Base-by-base conservation (phyloP, 2,329 filamentous ascomycete species). In the Phaeosphaeriaceae sp. region DNA sequence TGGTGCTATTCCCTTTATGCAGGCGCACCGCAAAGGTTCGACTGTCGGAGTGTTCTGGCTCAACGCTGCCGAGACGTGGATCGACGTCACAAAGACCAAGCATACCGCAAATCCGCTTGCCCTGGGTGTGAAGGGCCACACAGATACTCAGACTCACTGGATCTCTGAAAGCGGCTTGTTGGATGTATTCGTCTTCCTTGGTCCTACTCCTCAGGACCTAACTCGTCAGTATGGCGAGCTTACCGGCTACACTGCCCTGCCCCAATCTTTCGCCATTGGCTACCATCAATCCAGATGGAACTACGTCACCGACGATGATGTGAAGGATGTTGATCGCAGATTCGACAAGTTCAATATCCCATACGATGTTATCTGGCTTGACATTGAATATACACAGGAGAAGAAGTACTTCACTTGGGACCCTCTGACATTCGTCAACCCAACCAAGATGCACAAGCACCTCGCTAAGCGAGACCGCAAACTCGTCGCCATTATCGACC, bases 251-350 rank as follows among this genome's bases (percentile, higher is more conserved):
- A 94, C 92, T 23, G 87, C 92, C 52, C 84, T 99, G 74, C 94
- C 94, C 1, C 92, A 96, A 66, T 88, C 94, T 56, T 97, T 97
- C 64, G 83, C 93, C 2, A 86, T 99, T 60, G 94, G 85, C 11
- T 97, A 97, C 74, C 94, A 99, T 69, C 94, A 99, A 74, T 97
- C 94, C 73, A 89, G 94, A 63, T 99, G 94, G 94, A 99, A 99
- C 77, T 99, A 99, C 71, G 87, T 97, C 48, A 95, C 91, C 1
- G 93, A 97, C 64, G 92, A 97, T 58, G 94, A 99, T 74, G 92
- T 99, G 50, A 95, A 90, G 73, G 92, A 97, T 66, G 93, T 99
- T 34, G 92, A 97, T 71, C 87, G 89, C 58, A 96, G 95, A 72
- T 96, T 99, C 78, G 92, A 97, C 78, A 95, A 94, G 77, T 85